These are phyloP conservation scores for Daldinia sp. DNA, from an alignment of 2,329 filamentous ascomycete genomes.

Conservation along the genomic window DNA sequence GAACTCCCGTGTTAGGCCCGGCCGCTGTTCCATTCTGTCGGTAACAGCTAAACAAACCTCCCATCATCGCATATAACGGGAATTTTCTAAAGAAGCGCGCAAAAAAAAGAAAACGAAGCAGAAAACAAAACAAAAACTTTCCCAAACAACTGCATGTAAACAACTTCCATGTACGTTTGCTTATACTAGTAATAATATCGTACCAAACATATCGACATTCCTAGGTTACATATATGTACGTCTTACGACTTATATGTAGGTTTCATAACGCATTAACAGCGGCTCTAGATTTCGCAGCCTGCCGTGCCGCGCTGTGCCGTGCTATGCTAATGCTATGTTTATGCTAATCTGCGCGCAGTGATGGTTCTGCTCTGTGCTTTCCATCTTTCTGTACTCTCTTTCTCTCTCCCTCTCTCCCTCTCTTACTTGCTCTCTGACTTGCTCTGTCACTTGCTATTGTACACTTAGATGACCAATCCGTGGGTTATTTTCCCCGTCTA, in stretches of 20 bases:
- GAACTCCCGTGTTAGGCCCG: constrained; percentile 8
- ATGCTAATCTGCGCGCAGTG: background rate
- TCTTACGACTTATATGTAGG: constrained; percentile 1
- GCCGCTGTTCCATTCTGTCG: constrained; percentile 13
- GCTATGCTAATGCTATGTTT: background rate
- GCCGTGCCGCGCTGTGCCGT: background rate
- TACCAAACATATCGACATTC: background rate
- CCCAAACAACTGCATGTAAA: background rate
- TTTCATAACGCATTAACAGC: background rate
- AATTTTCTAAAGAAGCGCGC: background rate
- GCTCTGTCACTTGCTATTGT: background rate
- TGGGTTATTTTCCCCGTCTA: constrained; percentile 2
- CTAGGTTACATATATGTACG: constrained; percentile 3
- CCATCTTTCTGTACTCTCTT: background rate
- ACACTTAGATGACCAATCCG: constrained; percentile 7
- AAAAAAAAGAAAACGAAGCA: background rate
- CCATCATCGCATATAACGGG: background rate
- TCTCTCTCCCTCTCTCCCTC: background rate
- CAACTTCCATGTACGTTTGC: background rate
- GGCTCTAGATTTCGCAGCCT: constrained; percentile 8
- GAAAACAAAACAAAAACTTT: background rate
- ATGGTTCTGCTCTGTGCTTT: background rate
- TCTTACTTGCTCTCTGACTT: background rate
- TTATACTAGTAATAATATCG: background rate
- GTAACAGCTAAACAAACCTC: constrained; percentile 10